phyloP scores from a whole-genome alignment of 2,329 filamentous ascomycete genomes.

The Chlorencoelia australis region DNA sequence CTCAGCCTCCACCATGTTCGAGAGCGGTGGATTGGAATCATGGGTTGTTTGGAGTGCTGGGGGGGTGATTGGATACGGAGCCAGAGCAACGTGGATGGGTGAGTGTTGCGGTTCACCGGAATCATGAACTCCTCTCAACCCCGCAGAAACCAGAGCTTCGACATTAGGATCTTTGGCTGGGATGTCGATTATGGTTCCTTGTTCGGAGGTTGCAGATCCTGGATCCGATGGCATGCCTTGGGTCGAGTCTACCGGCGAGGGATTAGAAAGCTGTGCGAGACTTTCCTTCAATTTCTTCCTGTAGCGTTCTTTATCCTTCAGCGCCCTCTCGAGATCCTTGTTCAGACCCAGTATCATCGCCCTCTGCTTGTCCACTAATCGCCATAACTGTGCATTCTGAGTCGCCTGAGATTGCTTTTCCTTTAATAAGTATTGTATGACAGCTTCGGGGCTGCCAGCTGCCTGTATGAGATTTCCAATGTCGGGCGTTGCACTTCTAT shows the following conservation, averaged over 20 bases:
- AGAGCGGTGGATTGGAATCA: slow-evolving; percentile 8
- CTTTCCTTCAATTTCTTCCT: slow-evolving; percentile 80
- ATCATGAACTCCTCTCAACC: slow-evolving; percentile 17
- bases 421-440: slow-evolving; percentile 78
- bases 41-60: slow-evolving; percentile 38
- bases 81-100: slow-evolving; percentile 48
- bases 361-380: slow-evolving; percentile 89
- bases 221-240: slow-evolving; percentile 20
- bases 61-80: slow-evolving; percentile 56
- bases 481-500: slow-evolving; percentile 56
- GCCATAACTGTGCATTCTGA: slow-evolving; percentile 91
- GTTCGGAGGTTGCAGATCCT: slow-evolving; percentile 19
- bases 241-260: slow-evolving; percentile 24
- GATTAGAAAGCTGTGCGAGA: slow-evolving; percentile 31
- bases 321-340: slow-evolving; percentile 79
- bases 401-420: slow-evolving; percentile 83
- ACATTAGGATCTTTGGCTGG: slow-evolving; percentile 12
- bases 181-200: slow-evolving; percentile 6
- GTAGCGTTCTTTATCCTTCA: slow-evolving; percentile 94
- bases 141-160: slow-evolving; percentile 20
- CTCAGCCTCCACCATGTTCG: slow-evolving; percentile 41
- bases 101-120: slow-evolving; percentile 30
- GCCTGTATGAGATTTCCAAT: slow-evolving; percentile 70
- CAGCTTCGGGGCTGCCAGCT: slow-evolving; percentile 80
- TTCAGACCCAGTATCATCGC: slow-evolving; percentile 90